phyloP scores from a whole-genome alignment of 768 basidiomycete species.

The Leccinum longicurvipes region DNA sequence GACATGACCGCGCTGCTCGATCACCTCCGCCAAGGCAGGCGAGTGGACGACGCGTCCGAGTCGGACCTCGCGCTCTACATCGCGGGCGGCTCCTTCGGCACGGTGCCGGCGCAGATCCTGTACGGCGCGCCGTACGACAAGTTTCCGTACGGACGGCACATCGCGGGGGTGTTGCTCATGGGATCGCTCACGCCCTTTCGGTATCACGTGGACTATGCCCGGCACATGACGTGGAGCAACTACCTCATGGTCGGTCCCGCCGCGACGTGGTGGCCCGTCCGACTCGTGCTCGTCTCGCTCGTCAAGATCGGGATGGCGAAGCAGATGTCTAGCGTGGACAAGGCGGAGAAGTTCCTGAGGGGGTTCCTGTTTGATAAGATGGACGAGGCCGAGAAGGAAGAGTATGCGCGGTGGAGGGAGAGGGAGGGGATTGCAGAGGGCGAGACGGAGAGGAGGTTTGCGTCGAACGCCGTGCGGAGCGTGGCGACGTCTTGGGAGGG shows the following conservation, averaged over 20 bases:
- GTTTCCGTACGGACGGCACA: conserved; percentile 48
- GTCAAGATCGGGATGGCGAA: conserved; percentile 29
- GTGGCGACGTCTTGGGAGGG: conserved; percentile 51
- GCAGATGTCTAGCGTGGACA: conserved; percentile 37
- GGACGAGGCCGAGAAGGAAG: conserved; percentile 34
- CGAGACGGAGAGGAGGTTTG: conserved; percentile 41
- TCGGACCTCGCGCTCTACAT: conserved; percentile 40
- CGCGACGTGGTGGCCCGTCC: conserved; percentile 41
- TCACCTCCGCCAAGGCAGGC: conserved; percentile 31
- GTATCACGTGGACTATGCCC: conserved; percentile 43
- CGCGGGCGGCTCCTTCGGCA: conserved; percentile 53
- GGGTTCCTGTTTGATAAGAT: conserved; percentile 38
- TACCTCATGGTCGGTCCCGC: conserved; percentile 49
- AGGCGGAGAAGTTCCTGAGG: conserved; percentile 42
- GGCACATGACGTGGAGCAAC: conserved; percentile 42
- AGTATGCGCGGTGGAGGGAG: conserved; percentile 40
- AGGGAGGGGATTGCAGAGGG: conserved; percentile 39
- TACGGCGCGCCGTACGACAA: conserved; percentile 48
- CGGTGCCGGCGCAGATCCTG: conserved; percentile 52
- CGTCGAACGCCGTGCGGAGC: conserved; percentile 43
- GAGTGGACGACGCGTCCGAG: neutral
- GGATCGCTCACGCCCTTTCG: conserved; percentile 47
- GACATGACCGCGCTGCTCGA: conserved; percentile 47
- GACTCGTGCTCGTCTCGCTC: conserved; percentile 30
- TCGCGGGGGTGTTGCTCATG: conserved; percentile 47